phyloP scores from a whole-genome alignment of 2,329 filamentous ascomycete genomes.

The Penicillium palitans region DNA sequence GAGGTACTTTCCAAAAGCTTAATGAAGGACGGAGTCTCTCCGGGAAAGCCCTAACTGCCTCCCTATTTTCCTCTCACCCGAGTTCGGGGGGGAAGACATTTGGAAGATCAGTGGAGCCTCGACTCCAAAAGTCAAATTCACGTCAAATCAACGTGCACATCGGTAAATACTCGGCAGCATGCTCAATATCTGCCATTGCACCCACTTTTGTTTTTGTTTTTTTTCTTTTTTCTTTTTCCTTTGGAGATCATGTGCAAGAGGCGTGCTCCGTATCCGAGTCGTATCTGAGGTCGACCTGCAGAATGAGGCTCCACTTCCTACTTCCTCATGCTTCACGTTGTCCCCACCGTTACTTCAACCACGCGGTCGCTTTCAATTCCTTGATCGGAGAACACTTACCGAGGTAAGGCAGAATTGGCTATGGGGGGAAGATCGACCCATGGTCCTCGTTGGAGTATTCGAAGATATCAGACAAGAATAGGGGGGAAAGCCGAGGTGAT shows the following conservation, averaged over 20 bases:
- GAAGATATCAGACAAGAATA: not conserved
- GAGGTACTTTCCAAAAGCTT: conserved; percentile 9
- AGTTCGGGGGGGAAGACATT: not conserved
- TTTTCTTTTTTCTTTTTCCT: too few species aligned
- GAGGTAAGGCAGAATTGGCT: not conserved
- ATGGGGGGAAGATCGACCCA: conserved; percentile 1
- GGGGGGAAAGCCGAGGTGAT: not conserved
- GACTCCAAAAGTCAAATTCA: not conserved
- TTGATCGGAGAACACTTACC: not conserved
- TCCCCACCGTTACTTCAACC: not conserved
- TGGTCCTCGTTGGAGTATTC: not conserved
- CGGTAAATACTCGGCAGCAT: not conserved
- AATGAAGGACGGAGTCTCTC: conserved; percentile 5
- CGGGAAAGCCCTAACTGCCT: not conserved
- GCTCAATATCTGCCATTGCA: not conserved
- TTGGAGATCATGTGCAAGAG: not conserved
- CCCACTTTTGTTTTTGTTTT: too few species aligned
- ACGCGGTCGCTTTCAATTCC: not conserved
- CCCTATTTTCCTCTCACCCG: not conserved
- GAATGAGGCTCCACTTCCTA: not conserved
- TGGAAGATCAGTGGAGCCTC: conserved; percentile 1
- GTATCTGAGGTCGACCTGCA: not conserved
- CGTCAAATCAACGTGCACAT: not conserved
- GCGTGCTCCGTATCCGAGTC: conserved; percentile 6
- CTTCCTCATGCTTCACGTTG: not conserved